A percentile compares a stretch with the other conserved stretches of the same genome.
Conservation (phyloP, 2,329 filamentous ascomycete genomes). For the Penicillium sumatraense region DNA sequence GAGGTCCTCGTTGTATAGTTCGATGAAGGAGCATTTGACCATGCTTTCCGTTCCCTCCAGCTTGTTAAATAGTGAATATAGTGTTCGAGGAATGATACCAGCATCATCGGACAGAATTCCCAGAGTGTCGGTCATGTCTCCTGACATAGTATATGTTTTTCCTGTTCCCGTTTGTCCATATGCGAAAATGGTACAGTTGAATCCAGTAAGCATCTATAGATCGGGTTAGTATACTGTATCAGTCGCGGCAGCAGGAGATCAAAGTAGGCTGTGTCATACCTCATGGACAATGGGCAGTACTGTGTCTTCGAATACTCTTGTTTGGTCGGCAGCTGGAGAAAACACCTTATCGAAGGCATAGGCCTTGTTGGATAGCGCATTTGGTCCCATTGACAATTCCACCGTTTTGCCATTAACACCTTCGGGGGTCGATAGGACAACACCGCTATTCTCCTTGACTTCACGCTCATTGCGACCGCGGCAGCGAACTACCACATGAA, state of each 20-base stretch:
- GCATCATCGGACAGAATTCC: conserved; percentile 88
- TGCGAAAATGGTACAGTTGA: conserved; percentile 98
- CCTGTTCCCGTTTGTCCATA: conserved; percentile 98
- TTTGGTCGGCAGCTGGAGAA: conserved; percentile 90
- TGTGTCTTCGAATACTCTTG: conserved; percentile 92
- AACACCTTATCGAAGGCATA: conserved; percentile 98
- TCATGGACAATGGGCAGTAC: conserved; percentile 92
- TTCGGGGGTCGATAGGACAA: conserved; percentile 79
- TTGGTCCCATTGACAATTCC: conserved; percentile 89
- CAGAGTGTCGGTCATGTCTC: conserved; percentile 87
- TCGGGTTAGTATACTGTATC: conserved; percentile 14
- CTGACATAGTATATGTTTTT: conserved; percentile 99
- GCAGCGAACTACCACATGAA: conserved; percentile 95
- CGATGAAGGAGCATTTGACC: conserved; percentile 98
- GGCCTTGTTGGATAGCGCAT: conserved; percentile 90
- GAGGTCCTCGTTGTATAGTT: conserved; percentile 96
- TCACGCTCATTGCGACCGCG: conserved; percentile 91
- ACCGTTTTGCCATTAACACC: conserved; percentile 85
- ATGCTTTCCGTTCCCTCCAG: conserved; percentile 83
- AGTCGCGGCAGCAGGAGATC: no score
- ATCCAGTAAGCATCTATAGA: conserved; percentile 82
- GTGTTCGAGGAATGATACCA: conserved; percentile 90
- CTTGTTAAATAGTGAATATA: conserved; percentile 84
- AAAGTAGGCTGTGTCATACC: conserved; percentile 54
- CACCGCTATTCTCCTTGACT: conserved; percentile 89